Percentiles rank a stretch among this genome's conserved stretches.
Conservation (phyloP, 176 grass and related monocot genomes). For the Musa itinerans region DNA sequence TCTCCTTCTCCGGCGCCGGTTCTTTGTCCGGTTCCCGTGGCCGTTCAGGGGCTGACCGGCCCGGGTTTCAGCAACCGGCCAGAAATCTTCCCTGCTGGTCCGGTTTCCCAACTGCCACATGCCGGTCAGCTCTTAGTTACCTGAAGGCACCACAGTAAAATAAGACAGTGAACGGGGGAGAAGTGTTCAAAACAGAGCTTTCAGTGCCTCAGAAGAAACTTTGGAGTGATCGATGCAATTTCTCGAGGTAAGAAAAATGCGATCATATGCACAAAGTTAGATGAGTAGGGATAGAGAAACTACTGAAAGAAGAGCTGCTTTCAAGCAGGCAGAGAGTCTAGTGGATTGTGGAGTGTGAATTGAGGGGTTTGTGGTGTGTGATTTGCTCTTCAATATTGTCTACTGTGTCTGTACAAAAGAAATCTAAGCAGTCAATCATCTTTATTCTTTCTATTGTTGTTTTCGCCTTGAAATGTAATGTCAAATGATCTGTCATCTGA, state of each 20-base stretch:
- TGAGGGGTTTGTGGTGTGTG: not conserved
- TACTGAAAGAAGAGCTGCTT: no score
- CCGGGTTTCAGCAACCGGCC: not conserved
- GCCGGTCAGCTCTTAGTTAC: slow-evolving; percentile 19
- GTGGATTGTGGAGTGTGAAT: not conserved
- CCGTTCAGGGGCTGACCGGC: not conserved
- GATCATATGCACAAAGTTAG: not conserved
- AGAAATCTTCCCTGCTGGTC: not conserved
- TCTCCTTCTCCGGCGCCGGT: not conserved
- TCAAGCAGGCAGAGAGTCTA: not conserved
- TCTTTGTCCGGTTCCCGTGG: not conserved
- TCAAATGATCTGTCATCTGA: no score
- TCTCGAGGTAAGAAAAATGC: not conserved
- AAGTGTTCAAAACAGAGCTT: no score
- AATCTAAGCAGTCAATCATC: not conserved
- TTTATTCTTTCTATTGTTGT: not conserved
- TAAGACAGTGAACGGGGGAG: no score
- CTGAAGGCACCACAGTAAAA: not conserved
- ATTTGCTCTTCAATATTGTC: not conserved
- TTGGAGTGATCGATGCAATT: no score
- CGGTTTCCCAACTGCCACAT: not conserved
- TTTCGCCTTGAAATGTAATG: no score
- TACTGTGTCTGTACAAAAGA: not conserved
- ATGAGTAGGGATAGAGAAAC: not conserved
- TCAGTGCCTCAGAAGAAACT: no score